Percentiles rank a stretch among this genome's conserved stretches.
phyloP scores from a whole-genome alignment of 257 asterid genomes.

The Paulownia fortunei region DNA sequence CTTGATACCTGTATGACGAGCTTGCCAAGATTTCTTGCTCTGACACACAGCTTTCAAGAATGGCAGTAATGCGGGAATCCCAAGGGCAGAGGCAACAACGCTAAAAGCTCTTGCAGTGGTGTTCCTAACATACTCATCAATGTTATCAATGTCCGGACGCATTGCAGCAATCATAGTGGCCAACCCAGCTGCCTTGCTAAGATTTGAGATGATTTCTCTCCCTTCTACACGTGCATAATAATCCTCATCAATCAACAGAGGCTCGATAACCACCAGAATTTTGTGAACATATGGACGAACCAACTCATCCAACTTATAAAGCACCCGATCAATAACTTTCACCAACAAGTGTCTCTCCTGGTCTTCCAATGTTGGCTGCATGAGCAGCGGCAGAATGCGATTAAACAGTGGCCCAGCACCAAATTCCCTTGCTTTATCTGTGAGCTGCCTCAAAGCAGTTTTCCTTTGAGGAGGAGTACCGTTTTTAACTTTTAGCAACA shows the following conservation, averaged over 20 bases:
- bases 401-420: too few relatives aligned
- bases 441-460: slow-evolving; percentile 79
- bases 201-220: slow-evolving; percentile 79
- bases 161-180: too few relatives aligned
- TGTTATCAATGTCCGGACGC: too few relatives aligned
- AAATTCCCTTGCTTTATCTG: slow-evolving; percentile 83
- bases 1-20: slow-evolving; percentile 89
- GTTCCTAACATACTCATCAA: too few relatives aligned
- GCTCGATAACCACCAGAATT: slow-evolving; percentile 82
- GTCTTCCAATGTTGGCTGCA: slow-evolving; percentile 83
- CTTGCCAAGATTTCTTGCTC: slow-evolving; percentile 90
- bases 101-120: too few relatives aligned
- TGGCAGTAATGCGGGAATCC: slow-evolving; percentile 80
- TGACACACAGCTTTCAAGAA: slow-evolving; percentile 84
- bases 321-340: slow-evolving; percentile 78
- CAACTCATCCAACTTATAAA: slow-evolving; percentile 76
- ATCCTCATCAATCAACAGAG: slow-evolving; percentile 79
- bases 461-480: slow-evolving; percentile 87
- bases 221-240: slow-evolving; percentile 89
- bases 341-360: slow-evolving; percentile 84
- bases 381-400: too few relatives aligned
- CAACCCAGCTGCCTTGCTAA: slow-evolving; percentile 85
- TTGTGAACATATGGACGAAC: slow-evolving; percentile 86
- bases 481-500: slow-evolving; percentile 73
- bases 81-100: slow-evolving; percentile 88